Base-by-base conservation (phyloP, 1,284 basidiomycete genomes). In the Apiotrichum sp. region DNA sequence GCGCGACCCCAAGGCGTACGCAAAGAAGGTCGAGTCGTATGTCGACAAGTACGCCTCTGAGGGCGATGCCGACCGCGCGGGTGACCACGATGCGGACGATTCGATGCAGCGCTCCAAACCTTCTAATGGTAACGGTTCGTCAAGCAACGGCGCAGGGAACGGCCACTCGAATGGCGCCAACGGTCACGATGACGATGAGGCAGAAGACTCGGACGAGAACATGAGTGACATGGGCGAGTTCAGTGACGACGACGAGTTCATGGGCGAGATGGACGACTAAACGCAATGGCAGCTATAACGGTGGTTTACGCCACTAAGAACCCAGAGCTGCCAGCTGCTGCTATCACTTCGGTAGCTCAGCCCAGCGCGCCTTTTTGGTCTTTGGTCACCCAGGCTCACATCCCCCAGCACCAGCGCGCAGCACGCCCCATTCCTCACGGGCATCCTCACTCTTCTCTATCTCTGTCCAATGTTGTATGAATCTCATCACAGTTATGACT, bases 1-100 rank as follows among this genome's bases (percentile, higher is more conserved):
- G 89, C 86, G 93, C 14, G 93, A 98, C 72, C 90, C 92, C 32
- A 93, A 95, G 77, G 88, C 89, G 61, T 97, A 97, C 68, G 90
- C 93, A 63, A 82, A 82, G 36, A 93, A 91, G 74, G 92, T 97
- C 57, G 90, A 91, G 71, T 73, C 77, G 14, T 80, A 80, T 59
- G 79, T 80, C 29, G 70, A 75, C 50, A 69, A 75, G 41, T 80
- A 73, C 56, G 79, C 79, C 0, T 74, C 69, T 6, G 64, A 69
- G 31, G 73, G 74, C 56, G 76, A 77, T 36, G 74, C 76, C 2
- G 77, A 77, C 44, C 64, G 69, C 34, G 75, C 75, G 0, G 71
- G 73, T 13, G 71, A 69, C 10, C 70, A 71, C 16, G 73, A 70
- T 33, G 73, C 70, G 6, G 75, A 72, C 8, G 73, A 72, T 35